Percentiles rank a stretch among this genome's conserved stretches.
phyloP scores from a whole-genome alignment of 768 basidiomycete genomes.

The Pulveroboletus ravenelii region DNA sequence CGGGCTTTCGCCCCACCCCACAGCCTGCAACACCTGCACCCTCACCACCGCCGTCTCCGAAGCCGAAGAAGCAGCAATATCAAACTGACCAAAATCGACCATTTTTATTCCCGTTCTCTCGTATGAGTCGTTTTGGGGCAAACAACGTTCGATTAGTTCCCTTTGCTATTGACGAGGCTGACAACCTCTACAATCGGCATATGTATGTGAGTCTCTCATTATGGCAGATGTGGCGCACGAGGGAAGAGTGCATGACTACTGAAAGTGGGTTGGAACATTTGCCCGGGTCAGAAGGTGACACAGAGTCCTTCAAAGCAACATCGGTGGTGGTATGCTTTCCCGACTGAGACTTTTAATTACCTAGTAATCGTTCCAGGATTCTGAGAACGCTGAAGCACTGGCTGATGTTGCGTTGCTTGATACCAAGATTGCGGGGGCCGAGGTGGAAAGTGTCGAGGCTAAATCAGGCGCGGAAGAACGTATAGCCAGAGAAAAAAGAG shows the following conservation, averaged over 20 bases:
- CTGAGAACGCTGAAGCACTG: constrained; percentile 57
- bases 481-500: constrained; percentile 61
- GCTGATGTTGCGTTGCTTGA: constrained; percentile 71
- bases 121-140: constrained; percentile 42
- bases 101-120: constrained; percentile 93
- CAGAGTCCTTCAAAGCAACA: constrained; percentile 47
- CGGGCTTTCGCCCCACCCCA: constrained; percentile 36
- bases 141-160: constrained; percentile 75
- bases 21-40: constrained; percentile 90
- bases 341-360: background rate
- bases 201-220: constrained; percentile 86
- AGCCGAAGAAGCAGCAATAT: constrained; percentile 97
- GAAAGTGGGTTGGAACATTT: constrained; percentile 88
- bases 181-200: constrained; percentile 82
- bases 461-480: constrained; percentile 49
- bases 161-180: constrained; percentile 94
- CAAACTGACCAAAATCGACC: constrained; percentile 94
- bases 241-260: constrained; percentile 91
- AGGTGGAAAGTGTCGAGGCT: constrained; percentile 45
- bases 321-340: constrained; percentile 36
- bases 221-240: constrained; percentile 91
- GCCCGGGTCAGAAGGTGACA: constrained; percentile 60
- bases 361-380: constrained; percentile 39
- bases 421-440: constrained; percentile 67
- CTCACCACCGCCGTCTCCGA: constrained; percentile 76